phyloP scores from a whole-genome alignment of 2,329 filamentous ascomycete species.

The Aaosphaeria pasadenensis region DNA sequence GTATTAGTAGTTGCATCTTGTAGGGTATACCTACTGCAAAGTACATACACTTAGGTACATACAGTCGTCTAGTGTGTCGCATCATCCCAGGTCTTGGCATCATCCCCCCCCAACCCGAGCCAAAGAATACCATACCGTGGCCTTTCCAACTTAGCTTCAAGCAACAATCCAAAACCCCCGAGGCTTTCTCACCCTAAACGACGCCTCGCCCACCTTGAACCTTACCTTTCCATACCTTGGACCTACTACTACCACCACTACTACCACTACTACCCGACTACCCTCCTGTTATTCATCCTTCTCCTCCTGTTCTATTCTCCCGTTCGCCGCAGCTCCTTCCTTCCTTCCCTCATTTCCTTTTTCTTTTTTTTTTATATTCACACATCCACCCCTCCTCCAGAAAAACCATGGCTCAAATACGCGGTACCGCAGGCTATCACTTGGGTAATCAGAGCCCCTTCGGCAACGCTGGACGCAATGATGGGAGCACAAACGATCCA shows the following conservation, averaged over 20 bases:
- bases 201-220: neutral
- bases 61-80: neutral
- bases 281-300: neutral
- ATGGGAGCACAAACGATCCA: constrained; percentile 62
- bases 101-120: too few relatives aligned
- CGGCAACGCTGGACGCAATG: constrained; percentile 56
- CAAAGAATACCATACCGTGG: neutral
- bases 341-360: constrained; percentile 2
- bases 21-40: too few relatives aligned
- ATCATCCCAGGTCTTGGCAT: neutral
- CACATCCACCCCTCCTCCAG: too few relatives aligned
- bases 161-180: constrained; percentile 21
- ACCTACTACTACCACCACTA: too few relatives aligned
- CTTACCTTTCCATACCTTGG: too few relatives aligned
- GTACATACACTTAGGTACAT: too few relatives aligned
- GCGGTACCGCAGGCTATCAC: constrained; percentile 74
- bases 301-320: neutral
- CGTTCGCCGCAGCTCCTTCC: neutral
- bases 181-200: neutral
- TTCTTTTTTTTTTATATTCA: constrained; percentile 7
- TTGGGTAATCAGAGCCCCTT: constrained; percentile 73
- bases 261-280: too few relatives aligned
- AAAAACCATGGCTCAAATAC: constrained; percentile 55
- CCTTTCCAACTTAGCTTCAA: neutral
- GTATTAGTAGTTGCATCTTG: too few relatives aligned